A percentile compares a stretch with the other conserved stretches of the same genome.
Conservation (phyloP, 176 grass and related monocot species). For the Puccinellia tenuiflora region DNA sequence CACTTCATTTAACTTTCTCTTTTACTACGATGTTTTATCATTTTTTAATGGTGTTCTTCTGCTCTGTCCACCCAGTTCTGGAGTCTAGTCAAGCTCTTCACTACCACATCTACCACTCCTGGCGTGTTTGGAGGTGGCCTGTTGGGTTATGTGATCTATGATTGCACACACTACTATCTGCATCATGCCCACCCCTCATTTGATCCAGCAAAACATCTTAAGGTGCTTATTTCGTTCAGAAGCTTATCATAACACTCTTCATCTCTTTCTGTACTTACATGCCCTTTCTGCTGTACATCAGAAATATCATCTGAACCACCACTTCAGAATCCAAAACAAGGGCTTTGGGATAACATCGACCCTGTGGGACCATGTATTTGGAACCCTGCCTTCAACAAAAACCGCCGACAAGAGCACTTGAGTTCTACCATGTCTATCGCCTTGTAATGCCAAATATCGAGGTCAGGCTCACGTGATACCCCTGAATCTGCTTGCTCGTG, state of each 20-base stretch:
- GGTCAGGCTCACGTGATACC: neutral
- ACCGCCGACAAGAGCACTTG: constrained; percentile 38
- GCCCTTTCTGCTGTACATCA: constrained; percentile 21
- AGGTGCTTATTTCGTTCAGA: constrained; percentile 45
- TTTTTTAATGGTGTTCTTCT: neutral
- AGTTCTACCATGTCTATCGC: neutral
- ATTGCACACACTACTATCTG: constrained; percentile 96
- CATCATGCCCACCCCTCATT: constrained; percentile 70
- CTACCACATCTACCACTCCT: constrained; percentile 51
- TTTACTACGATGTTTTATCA: neutral
- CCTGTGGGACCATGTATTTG: constrained; percentile 81
- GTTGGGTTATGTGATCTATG: constrained; percentile 86
- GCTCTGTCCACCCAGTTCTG: constrained; percentile 55
- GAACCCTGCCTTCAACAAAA: constrained; percentile 58
- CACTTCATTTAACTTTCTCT: neutral
- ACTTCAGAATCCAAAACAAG: constrained; percentile 87
- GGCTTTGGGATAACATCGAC: constrained; percentile 90
- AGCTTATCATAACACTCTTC: neutral
- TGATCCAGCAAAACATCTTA: constrained; percentile 60
- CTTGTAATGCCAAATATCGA: constrained; percentile 2
- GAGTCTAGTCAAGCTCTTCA: constrained; percentile 58
- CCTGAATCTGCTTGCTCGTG: neutral
- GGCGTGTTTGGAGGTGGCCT: constrained; percentile 83
- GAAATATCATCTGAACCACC: constrained; percentile 96
- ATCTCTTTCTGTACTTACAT: neutral